phyloP scores from a whole-genome alignment of 257 asterid species.

The Osmanthus fragrans region DNA sequence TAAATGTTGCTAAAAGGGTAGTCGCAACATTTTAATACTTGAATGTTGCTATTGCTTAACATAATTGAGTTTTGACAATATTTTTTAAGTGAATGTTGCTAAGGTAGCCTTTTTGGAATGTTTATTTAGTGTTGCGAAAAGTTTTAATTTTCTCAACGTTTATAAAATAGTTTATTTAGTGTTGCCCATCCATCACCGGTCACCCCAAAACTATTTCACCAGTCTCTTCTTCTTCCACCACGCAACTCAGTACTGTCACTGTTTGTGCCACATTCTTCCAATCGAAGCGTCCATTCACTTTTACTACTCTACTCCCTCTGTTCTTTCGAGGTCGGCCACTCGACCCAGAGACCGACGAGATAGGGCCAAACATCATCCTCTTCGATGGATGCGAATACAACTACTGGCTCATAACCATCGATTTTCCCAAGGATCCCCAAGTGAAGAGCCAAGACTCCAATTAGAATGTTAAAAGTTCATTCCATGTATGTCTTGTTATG shows the following conservation, averaged over 20 bases:
- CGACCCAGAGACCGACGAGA: constrained; percentile 52
- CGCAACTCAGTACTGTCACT: constrained; percentile 20
- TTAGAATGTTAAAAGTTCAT: too few relatives aligned
- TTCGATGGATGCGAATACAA: constrained; percentile 97
- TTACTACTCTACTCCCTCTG: constrained; percentile 37
- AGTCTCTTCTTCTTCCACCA: constrained; percentile 20
- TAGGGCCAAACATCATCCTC: constrained; percentile 72
- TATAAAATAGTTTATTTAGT: too few relatives aligned
- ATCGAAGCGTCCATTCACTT: constrained; percentile 39
- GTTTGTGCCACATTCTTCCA: constrained; percentile 17
- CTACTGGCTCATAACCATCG: constrained; percentile 88
- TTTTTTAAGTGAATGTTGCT: too few relatives aligned
- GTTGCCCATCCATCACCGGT: constrained; percentile 28
- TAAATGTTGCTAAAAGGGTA: too few relatives aligned
- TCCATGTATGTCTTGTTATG: background rate
- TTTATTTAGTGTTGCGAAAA: too few relatives aligned
- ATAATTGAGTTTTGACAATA: too few relatives aligned
- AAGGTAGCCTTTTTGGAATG: too few relatives aligned
- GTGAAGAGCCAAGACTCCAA: too few relatives aligned
- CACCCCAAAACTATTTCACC: constrained; percentile 18
- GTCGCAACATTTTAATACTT: too few relatives aligned
- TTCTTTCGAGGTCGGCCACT: constrained; percentile 36
- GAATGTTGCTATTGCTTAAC: too few relatives aligned
- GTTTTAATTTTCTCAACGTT: too few relatives aligned
- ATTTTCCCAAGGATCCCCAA: constrained; percentile 58